Evolutionary conservation across 176 grass and related monocot genomes (phyloP).

Genomic region (Paspalum vaginatum): DNA sequence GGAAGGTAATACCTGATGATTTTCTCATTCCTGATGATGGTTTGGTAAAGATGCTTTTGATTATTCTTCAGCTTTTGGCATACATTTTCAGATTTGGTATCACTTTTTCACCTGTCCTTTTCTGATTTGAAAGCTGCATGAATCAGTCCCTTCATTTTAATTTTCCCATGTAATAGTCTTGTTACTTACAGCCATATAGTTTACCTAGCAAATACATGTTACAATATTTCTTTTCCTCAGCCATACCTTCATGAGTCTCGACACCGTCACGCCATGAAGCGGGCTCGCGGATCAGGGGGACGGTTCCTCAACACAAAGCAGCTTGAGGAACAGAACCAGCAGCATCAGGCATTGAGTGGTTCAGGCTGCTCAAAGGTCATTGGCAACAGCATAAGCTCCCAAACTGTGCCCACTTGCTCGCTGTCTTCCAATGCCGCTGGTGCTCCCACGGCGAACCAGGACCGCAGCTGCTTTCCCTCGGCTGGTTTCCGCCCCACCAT

Average conservation of each 20-base stretch:
- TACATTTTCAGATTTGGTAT: constrained; percentile 8
- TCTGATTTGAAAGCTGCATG: constrained; percentile 8
- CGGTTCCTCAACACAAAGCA: constrained; percentile 93
- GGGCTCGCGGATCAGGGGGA: constrained; percentile 88
- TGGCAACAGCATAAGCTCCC: constrained; percentile 32
- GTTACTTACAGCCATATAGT: background rate
- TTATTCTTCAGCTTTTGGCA: constrained; percentile 22
- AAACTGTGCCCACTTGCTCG: background rate
- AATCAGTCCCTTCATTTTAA: constrained; percentile 16
- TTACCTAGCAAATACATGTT: constrained; percentile 15
- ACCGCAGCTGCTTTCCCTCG: constrained; percentile 40
- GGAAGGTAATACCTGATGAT: constrained; percentile 65
- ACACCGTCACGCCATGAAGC: constrained; percentile 91
- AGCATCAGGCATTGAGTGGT: constrained; percentile 27
- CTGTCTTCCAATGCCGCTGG: constrained; percentile 35
- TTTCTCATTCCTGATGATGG: constrained; percentile 1
- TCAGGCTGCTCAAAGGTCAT: constrained; percentile 38
- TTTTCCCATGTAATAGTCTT: background rate
- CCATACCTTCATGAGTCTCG: constrained; percentile 99
- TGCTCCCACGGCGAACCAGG: constrained; percentile 55
- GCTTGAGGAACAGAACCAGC: constrained; percentile 55
- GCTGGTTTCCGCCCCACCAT: constrained; percentile 39
- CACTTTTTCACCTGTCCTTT: background rate
- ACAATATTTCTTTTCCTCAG: constrained; percentile 43
- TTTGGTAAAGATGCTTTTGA: constrained; percentile 16